Evolutionary conservation across 495 filamentous ascomycete species (phyloP), one percentile per base, ranked within the genome.

Genomic region (Hypoxylon rickii): DNA sequence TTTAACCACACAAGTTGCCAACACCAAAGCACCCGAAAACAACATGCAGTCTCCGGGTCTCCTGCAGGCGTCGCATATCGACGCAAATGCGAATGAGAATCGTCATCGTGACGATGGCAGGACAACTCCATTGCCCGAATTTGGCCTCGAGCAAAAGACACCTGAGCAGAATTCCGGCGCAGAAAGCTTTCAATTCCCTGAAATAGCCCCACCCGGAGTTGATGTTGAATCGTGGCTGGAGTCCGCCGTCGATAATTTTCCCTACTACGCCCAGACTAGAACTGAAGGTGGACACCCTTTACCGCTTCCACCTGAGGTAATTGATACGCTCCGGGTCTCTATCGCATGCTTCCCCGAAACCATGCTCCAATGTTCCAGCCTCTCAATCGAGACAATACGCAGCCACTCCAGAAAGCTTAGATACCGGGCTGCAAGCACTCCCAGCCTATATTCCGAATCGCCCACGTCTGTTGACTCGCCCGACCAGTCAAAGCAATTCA

Each of bases 341-440:
- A 66, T 74, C 10, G 44, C 70, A 7, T 75, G 72, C 44, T 78
- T 78, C 33, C 75, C 75, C 3, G 76, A 78, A 18, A 74, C 74
- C 7, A 77, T 78, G 73, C 69, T 79, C 7, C 63, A 70, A 26
- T 71, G 74, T 2, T 70, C 69, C 1, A 76, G 72, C 47, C 67
- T 79, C 15, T 67, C 76, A 2, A 69, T 79, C 42, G 75, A 79
- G 46, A 77, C 70, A 0, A 76, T 79, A 36, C 74, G 77, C 15
- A 33, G 65, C 7, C 76, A 79, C 36, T 75, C 77, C 3, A 73
- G 61, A 5, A 74, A 76, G 49, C 51, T 77, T 15, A 68, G 61
- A 26, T 71, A 76, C 39, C 51, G 58, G 24, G 29, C 47, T 17
- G 37, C 53, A 5, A 58, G 56, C 21, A 20, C 61, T 20, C 51